A percentile compares a stretch with the other conserved stretches of the same genome.
phyloP scores from a whole-genome alignment of 2,329 filamentous ascomycete genomes.

The Aureobasidium subglaciale region DNA sequence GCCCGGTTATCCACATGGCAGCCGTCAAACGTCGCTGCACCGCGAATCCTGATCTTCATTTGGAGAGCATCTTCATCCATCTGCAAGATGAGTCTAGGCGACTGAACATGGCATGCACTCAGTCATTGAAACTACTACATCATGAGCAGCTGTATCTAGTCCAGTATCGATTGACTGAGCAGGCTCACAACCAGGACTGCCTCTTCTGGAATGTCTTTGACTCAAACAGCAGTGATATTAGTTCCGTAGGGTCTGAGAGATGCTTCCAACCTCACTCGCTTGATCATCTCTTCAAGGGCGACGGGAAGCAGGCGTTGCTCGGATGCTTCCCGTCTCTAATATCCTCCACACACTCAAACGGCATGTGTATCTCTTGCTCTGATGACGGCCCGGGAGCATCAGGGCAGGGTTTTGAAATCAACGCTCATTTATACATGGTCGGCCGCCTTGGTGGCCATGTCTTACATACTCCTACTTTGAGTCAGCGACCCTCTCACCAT shows the following conservation, averaged over 20 bases:
- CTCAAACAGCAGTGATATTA: background rate
- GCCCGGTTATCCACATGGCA: slow-evolving; percentile 10
- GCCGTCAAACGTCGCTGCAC: slow-evolving; percentile 12
- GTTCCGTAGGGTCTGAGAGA: background rate
- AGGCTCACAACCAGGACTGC: background rate
- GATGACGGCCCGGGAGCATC: background rate
- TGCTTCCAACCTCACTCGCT: background rate
- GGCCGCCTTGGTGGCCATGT: background rate
- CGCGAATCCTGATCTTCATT: slow-evolving; percentile 11
- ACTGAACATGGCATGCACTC: too few species aligned
- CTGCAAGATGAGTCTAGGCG: background rate
- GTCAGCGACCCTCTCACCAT: background rate
- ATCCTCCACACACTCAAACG: slow-evolving; percentile 14
- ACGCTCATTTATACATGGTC: background rate
- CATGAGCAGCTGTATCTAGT: background rate
- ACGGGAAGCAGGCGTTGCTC: slow-evolving; percentile 5
- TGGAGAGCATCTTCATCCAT: background rate
- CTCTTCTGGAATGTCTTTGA: background rate
- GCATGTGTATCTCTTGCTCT: background rate
- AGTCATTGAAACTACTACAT: too few species aligned
- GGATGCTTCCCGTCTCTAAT: slow-evolving; percentile 12
- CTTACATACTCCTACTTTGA: background rate
- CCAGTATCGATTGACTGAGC: background rate
- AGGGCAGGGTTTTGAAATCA: background rate
- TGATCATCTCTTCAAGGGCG: slow-evolving; percentile 9